Percentiles rank a stretch among this genome's conserved stretches.
These are phyloP conservation scores for Lupinus albus DNA, from an alignment of 306 rosid species.

Conservation along the genomic window DNA sequence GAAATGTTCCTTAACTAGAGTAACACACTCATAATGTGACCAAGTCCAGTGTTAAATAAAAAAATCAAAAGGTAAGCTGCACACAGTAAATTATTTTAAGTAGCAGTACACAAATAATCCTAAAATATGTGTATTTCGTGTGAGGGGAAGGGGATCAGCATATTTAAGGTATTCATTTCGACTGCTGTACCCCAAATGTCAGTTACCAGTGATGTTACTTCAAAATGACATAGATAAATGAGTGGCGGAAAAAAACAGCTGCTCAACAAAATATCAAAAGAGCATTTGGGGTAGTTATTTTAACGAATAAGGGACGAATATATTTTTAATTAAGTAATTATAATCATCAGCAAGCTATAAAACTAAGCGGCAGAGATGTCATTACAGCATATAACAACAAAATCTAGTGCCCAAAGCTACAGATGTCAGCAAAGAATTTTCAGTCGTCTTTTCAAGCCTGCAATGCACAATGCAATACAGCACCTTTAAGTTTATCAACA, in stretches of 20 bases:
- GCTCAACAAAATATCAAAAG: not conserved
- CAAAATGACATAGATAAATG: not conserved
- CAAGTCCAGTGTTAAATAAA: not conserved
- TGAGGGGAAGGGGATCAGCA: not conserved
- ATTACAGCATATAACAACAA: not conserved
- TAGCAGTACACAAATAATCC: not conserved
- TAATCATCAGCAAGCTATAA: not conserved
- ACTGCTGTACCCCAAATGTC: not conserved
- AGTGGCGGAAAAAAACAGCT: not conserved
- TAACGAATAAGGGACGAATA: not conserved
- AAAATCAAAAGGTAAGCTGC: not conserved
- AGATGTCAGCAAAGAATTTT: not conserved
- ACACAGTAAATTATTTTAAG: not conserved
- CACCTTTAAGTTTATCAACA: not conserved
- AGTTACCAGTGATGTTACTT: not conserved
- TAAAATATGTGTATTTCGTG: not conserved
- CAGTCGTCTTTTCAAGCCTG: not conserved
- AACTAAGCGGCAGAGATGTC: not conserved
- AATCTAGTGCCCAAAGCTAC: slow-evolving; percentile 5
- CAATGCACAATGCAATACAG: slow-evolving; percentile 15
- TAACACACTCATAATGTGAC: not conserved
- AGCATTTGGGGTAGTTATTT: not conserved
- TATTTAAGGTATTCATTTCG: not conserved
- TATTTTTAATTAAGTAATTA: not conserved
- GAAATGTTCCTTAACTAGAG: not conserved